Base-by-base conservation (phyloP, 768 basidiomycete genomes). In the Mycena metata region DNA sequence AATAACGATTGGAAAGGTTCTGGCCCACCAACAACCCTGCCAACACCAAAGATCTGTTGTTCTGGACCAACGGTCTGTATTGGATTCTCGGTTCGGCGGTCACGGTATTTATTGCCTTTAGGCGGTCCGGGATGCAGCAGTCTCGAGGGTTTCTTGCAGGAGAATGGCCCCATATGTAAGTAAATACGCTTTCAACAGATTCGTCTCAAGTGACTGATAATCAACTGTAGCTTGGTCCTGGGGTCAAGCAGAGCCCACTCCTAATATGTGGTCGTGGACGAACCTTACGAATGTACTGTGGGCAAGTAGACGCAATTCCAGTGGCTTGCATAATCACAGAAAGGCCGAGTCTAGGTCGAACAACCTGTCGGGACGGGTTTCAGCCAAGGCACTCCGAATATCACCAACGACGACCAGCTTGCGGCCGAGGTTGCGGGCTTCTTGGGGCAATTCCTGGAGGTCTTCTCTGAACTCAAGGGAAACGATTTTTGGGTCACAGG, bases 321-420 rank as follows among this genome's bases (percentile, higher is more conserved):
- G 9, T 35, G 16, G 19, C 11, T 46, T 11, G 3, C 19, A 35
- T 45, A 3, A 23, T 21, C 9, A 5, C 36, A 35, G 19, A 42
- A 58, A 33, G 35, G 52, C 13, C 12, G 30, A 47, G 13, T 45
- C 11, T 35, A 72, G 70, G 70, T 92, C 13, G 91, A 92, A 65
- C 91, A 92, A 72, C 91, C 91, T 12, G 88, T 92, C 41, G 91
- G 91, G 74, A 92, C 91, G 8, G 92, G 92, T 0, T 93, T 90
- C 76, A 90, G 88, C 35, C 90, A 89, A 73, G 91, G 91, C 10
- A 77, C 74, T 36, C 89, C 92, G 0, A 87, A 86, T 62, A 90
- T 88, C 51, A 81, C 89, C 72, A 84, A 83, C 60, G 82, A 92
- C 69, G 84, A 89, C 39, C 84, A 90, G 51, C 80, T 93, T 0